Evolutionary conservation across 305 asterid genomes (phyloP).

Genomic region (Fraxinus platypoda): DNA sequence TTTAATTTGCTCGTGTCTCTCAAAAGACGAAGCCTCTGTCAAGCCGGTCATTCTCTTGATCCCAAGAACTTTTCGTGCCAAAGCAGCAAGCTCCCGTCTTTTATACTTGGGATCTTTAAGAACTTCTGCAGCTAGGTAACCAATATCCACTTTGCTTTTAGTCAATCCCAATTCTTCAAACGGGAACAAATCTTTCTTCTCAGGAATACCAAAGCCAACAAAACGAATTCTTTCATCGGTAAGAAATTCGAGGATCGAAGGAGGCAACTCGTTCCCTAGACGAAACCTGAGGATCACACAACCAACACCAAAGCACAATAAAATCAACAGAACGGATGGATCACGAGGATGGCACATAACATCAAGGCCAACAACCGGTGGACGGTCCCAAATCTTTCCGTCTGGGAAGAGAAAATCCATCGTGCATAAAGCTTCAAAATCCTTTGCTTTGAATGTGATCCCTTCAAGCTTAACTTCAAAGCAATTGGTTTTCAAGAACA

Average conservation of each 20-base stretch:
- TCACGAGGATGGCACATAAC: constrained; percentile 89
- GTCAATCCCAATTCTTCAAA: constrained; percentile 37
- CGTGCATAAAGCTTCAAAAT: constrained; percentile 64
- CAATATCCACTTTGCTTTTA: constrained; percentile 28
- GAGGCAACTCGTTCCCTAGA: constrained; percentile 58
- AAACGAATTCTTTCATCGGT: constrained; percentile 39
- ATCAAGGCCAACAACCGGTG: constrained; percentile 78
- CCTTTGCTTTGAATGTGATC: constrained; percentile 70
- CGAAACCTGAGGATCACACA: constrained; percentile 63
- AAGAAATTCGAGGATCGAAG: constrained; percentile 34
- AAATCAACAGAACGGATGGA: constrained; percentile 47
- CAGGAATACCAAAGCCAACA: constrained; percentile 43
- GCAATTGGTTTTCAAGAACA: constrained; percentile 65
- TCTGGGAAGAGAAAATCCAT: constrained; percentile 75
- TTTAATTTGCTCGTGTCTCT: constrained; percentile 76
- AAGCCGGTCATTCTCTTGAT: constrained; percentile 66
- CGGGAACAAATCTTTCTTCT: constrained; percentile 39
- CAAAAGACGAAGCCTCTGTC: constrained; percentile 64
- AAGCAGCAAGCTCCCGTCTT: constrained; percentile 28
- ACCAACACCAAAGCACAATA: constrained; percentile 70
- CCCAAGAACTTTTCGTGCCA: constrained; percentile 52
- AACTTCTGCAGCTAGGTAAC: constrained; percentile 37
- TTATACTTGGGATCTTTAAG: constrained; percentile 34
- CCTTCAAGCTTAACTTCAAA: constrained; percentile 91
- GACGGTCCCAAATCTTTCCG: constrained; percentile 57